A percentile compares a stretch with the other conserved stretches of the same genome.
Conservation (phyloP, 148 eudicot genomes). For the Heliosperma pusillum region DNA sequence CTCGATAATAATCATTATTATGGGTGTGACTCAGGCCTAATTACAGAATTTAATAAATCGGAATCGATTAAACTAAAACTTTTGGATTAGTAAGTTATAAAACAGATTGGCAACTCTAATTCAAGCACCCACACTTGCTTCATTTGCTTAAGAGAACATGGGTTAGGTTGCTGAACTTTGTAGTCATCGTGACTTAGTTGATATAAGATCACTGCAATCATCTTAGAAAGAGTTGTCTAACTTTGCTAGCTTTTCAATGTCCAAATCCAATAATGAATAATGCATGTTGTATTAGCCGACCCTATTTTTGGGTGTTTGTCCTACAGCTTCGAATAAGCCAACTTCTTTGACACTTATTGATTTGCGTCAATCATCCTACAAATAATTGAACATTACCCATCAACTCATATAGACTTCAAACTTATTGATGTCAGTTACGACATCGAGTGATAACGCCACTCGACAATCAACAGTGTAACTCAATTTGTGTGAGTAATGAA, state of each 20-base stretch:
- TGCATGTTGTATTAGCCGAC: background rate
- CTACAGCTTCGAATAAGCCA: background rate
- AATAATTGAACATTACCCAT: background rate
- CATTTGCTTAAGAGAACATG: background rate
- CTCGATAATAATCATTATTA: no score
- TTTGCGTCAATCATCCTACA: conserved; percentile 1
- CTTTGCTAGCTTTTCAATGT: background rate
- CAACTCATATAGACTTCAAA: conserved; percentile 5
- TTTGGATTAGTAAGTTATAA: no score
- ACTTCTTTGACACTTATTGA: background rate
- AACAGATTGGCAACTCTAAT: no score
- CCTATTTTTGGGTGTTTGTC: background rate
- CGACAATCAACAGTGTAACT: no score
- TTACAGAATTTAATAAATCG: no score
- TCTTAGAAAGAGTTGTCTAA: background rate
- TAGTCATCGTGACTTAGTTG: background rate
- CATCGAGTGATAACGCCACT: background rate
- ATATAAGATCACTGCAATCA: background rate
- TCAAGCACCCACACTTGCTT: no score
- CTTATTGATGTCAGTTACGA: background rate
- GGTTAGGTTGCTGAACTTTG: background rate
- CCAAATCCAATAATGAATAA: background rate
- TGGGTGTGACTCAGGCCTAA: no score
- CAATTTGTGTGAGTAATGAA: no score
- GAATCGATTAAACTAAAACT: no score